Evolutionary conservation across 2,329 filamentous ascomycete species (phyloP).

Genomic region (Diaporthe citri): DNA sequence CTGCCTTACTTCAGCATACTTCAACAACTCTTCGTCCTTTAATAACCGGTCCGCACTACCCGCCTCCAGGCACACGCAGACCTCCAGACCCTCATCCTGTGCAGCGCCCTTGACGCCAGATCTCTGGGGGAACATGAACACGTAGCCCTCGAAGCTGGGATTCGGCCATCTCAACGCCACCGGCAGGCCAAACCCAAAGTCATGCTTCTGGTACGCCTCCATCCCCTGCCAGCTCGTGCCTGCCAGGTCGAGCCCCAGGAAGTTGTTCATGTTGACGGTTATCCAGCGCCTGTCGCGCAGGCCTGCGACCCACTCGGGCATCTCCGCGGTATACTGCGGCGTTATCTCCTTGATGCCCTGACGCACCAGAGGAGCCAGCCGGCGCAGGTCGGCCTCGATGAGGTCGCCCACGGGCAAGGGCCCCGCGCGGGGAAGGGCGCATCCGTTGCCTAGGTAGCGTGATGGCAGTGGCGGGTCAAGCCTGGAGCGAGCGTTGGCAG

Average conservation of each 20-base stretch:
- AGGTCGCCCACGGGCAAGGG: conserved; percentile 37
- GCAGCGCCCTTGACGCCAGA: conserved; percentile 1
- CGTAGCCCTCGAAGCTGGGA: conserved; percentile 8
- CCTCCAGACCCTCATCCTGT: conserved; percentile 22
- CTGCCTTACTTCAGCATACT: conserved; percentile 14
- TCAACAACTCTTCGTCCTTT: conserved; percentile 6
- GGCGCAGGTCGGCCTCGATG: conserved; percentile 39
- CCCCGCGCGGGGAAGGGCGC: conserved; percentile 41
- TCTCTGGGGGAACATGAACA: conserved; percentile 15
- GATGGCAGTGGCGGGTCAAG: conserved; percentile 44
- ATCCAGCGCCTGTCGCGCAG: conserved; percentile 43
- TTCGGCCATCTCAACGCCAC: conserved; percentile 17
- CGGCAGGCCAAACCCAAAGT: conserved; percentile 48
- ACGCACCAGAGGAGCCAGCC: conserved; percentile 43
- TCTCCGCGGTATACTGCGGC: conserved; percentile 40
- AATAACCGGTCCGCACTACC: conserved; percentile 3
- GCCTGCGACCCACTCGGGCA: conserved; percentile 45
- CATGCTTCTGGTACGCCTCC: conserved; percentile 44
- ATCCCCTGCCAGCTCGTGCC: conserved; percentile 46
- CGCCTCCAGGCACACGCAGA: conserved; percentile 20
- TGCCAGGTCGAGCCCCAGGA: conserved; percentile 45
- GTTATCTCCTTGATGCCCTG: conserved; percentile 43
- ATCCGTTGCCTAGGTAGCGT: conserved; percentile 44
- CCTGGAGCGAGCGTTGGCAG: conserved; percentile 43
- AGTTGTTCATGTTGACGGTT: conserved; percentile 41